Evolutionary conservation across 169 alveolate genomes (phyloP).

Genomic region (Theileria annulata): DNA sequence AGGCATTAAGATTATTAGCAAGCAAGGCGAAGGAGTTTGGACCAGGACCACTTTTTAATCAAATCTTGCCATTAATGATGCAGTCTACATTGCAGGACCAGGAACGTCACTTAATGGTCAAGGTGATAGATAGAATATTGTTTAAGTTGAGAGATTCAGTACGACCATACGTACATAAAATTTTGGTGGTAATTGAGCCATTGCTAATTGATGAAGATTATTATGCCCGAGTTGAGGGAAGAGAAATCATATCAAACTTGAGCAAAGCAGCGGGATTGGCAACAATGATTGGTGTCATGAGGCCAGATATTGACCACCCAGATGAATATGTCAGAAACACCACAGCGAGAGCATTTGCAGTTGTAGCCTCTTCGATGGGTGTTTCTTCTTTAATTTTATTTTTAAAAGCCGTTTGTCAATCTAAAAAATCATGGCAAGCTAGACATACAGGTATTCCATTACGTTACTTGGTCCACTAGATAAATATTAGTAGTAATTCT

Average conservation of each 20-base stretch:
- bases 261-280: slow-evolving; percentile 97
- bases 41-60: slow-evolving; percentile 94
- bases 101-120: slow-evolving; percentile 98
- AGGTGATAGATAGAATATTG: slow-evolving; percentile 96
- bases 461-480: too few relatives aligned
- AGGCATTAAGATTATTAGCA: slow-evolving; percentile 93
- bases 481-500: too few relatives aligned
- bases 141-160: slow-evolving; percentile 95
- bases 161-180: slow-evolving; percentile 98
- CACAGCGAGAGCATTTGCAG: slow-evolving; percentile 99
- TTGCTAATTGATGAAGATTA: slow-evolving; percentile 98
- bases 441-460: slow-evolving; percentile 97
- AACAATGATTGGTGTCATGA: slow-evolving; percentile 99
- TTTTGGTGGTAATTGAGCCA: slow-evolving; percentile 98
- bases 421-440: slow-evolving; percentile 97
- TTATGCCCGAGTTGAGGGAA: slow-evolving; percentile 99
- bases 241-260: slow-evolving; percentile 95
- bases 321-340: slow-evolving; percentile 98
- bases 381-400: slow-evolving; percentile 95
- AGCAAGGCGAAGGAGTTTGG: slow-evolving; percentile 98
- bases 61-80: slow-evolving; percentile 98
- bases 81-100: slow-evolving; percentile 94
- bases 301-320: slow-evolving; percentile 99
- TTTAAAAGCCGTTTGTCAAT: slow-evolving; percentile 96
- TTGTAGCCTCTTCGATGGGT: slow-evolving; percentile 98